Evolutionary conservation across 257 asterid species (phyloP), one percentile per base, ranked within the genome.

Genomic region (Voacanga thouarsii): DNA sequence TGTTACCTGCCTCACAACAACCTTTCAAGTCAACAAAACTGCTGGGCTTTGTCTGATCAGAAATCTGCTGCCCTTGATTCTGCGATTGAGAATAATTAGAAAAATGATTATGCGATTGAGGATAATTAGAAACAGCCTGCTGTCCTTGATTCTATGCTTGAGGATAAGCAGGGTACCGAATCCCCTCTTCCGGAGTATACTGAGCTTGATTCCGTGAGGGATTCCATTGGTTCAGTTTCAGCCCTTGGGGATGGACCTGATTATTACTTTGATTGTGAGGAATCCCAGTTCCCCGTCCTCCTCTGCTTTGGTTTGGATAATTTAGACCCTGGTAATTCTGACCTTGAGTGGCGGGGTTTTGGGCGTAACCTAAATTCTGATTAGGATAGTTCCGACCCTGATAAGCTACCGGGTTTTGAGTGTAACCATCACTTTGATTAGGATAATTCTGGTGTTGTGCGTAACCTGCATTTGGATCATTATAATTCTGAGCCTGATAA

Each of bases 1-100:
- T 87, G 84, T 90, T 91, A 76, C 97, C 98, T 65, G 81, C 93
- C 23, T 85, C 82, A 78, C 98, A 91, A 82, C 89, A 83, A 61
- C 88, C 80, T 81, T 88, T 77, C 41, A 95, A 81, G 84, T 91
- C 94, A 63, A 79, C 92, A 53, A 47, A 82, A 72, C n/a, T 84
- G 76, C 72, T 76, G 23, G 43, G 45, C 8, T 67, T 72, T 9
- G 71, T 21, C 79, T 86, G 92, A 79, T 84, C 53, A 26, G 68
- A 16, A 9, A 74, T 83, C 75, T 80, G 78, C n/a, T 77, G 75
- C 26, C 81, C 88, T 78, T 83, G 88, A 67, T 80, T 84, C 82
- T 84, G n/a, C n/a, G n/a, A n/a, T n/a, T n/a, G n/a, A n/a, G n/a
- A n/a, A n/a, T n/a, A n/a, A n/a, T n/a, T n/a, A n/a, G n/a, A n/a